These are phyloP conservation scores for Rhynchospora pubera DNA, from an alignment of 176 grass and related monocot species.

Conservation along the genomic window DNA sequence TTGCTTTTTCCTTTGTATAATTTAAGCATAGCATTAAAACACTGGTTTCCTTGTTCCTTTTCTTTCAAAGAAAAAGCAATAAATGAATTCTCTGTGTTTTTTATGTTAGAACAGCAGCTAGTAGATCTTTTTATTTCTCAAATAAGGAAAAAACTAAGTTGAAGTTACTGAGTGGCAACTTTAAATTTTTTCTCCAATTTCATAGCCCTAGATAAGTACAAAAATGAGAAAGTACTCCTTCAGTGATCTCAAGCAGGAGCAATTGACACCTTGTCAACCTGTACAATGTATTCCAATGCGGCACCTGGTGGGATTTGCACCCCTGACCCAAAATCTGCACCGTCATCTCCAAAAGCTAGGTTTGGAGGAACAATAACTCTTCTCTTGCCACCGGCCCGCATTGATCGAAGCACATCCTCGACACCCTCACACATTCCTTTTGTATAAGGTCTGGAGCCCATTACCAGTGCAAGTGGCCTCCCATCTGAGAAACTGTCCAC, in stretches of 20 bases:
- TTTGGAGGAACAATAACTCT: conserved; percentile 49
- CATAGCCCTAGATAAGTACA: not conserved
- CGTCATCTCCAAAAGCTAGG: conserved; percentile 73
- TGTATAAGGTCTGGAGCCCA: conserved; percentile 94
- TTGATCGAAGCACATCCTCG: conserved; percentile 56
- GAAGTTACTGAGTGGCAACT: not conserved
- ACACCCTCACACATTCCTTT: conserved; percentile 87
- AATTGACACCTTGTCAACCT: conserved; percentile 91
- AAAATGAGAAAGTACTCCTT: not conserved
- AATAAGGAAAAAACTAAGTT: not conserved
- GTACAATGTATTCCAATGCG: conserved; percentile 69
- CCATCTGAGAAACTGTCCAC: conserved; percentile 78
- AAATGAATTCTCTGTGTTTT: not conserved
- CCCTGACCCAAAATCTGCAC: conserved; percentile 53
- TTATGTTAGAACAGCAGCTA: not conserved
- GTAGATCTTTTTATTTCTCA: not conserved
- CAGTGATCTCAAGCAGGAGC: conserved; percentile 49
- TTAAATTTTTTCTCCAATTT: not conserved
- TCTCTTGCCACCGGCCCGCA: conserved; percentile 71
- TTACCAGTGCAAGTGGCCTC: conserved; percentile 67
- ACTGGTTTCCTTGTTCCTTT: not conserved
- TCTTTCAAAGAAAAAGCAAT: not conserved
- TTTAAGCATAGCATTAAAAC: not conserved
- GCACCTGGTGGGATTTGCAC: conserved; percentile 37
- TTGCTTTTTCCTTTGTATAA: not conserved